Conservation (phyloP, 352 stramenopile species). For the Globisporangium abappressorium region DNA sequence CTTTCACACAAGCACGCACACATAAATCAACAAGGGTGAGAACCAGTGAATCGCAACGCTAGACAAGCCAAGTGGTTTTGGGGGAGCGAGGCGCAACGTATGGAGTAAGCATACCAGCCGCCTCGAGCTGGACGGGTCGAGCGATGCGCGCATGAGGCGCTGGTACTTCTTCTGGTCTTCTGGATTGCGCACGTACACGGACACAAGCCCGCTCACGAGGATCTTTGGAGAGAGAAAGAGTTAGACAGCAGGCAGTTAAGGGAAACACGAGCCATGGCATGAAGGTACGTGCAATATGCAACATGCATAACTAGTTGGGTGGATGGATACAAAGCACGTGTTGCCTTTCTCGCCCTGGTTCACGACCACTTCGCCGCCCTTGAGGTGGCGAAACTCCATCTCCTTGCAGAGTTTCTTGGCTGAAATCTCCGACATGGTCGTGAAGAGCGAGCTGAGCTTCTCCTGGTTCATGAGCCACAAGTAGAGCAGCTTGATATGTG, state of each 20-base stretch:
- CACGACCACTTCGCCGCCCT: constrained; percentile 65
- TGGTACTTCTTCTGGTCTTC: constrained; percentile 74
- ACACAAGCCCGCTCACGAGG: constrained; percentile 74
- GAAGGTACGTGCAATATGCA: not conserved
- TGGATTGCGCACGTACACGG: constrained; percentile 60
- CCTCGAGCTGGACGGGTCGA: constrained; percentile 39
- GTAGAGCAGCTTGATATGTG: constrained; percentile 66
- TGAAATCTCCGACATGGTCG: constrained; percentile 82
- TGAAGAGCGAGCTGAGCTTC: constrained; percentile 84
- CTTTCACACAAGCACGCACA: constrained; percentile 11
- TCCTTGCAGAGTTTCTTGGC: constrained; percentile 85
- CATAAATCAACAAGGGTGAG: not conserved
- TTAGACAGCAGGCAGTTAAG: not conserved
- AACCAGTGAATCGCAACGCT: not conserved
- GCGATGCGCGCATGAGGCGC: constrained; percentile 39
- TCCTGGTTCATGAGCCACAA: constrained; percentile 86
- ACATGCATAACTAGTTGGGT: not conserved
- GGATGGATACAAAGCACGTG: constrained; percentile 66
- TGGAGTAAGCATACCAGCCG: constrained; percentile 26
- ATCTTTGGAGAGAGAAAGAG: constrained; percentile 39
- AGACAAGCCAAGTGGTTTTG: not conserved
- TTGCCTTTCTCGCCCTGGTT: constrained; percentile 84
- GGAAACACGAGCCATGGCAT: not conserved
- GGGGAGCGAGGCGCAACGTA: not conserved
- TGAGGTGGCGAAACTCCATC: constrained; percentile 80